phyloP scores from a whole-genome alignment of 1,284 basidiomycete genomes.

The Ceratobasidium sp. region DNA sequence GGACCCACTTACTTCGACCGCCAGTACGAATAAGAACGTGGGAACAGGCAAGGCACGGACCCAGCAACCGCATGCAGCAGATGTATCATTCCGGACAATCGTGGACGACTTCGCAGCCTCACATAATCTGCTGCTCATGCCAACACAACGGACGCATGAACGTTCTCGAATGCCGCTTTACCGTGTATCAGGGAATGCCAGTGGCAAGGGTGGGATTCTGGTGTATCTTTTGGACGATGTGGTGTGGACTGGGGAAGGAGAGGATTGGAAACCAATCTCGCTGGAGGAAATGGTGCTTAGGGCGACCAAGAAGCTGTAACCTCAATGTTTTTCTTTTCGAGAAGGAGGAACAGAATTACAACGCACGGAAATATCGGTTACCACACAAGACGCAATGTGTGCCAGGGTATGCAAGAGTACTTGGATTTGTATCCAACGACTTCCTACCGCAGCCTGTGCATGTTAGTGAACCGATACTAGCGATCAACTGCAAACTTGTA shows the following conservation, averaged over 20 bases:
- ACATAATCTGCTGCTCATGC: conserved; percentile 89
- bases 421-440: conserved; percentile 22
- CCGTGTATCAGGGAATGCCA: conserved; percentile 77
- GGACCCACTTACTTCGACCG: conserved; percentile 42
- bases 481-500: conserved; percentile 29
- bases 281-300: conserved; percentile 76
- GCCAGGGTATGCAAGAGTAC: conserved; percentile 1
- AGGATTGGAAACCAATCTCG: conserved; percentile 69
- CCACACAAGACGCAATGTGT: conserved; percentile 38
- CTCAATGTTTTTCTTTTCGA: not conserved
- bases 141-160: conserved; percentile 83
- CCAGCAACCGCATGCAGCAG: conserved; percentile 50
- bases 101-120: conserved; percentile 87
- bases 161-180: conserved; percentile 87
- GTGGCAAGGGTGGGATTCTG: conserved; percentile 84
- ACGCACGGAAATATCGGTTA: conserved; percentile 22
- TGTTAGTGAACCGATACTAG: conserved; percentile 23
- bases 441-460: conserved; percentile 33
- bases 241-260: conserved; percentile 75
- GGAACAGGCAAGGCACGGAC: conserved; percentile 48
- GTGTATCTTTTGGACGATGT: conserved; percentile 90
- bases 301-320: conserved; percentile 56
- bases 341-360: conserved; percentile 5
- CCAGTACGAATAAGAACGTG: conserved; percentile 50
- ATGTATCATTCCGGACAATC: conserved; percentile 88